Base-by-base conservation (phyloP, 352 stramenopile genomes). In the Phytophthora kernoviae region DNA sequence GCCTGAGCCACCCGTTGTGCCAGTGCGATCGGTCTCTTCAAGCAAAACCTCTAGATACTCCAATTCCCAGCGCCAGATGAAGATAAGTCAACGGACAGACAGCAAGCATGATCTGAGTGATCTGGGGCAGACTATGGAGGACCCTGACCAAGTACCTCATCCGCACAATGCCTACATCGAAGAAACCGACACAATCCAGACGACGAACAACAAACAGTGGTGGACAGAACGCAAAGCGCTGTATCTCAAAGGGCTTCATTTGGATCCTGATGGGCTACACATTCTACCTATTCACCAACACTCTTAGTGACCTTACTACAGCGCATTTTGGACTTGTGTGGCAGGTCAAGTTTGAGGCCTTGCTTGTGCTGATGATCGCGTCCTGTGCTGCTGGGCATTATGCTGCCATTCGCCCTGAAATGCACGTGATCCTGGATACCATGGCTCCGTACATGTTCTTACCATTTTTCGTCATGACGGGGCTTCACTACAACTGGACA, bases 381-480 rank as follows among this genome's bases (percentile, higher is more conserved):
- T 89, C 77, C 1, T 89, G 79, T 54, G 49, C 79, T 24, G 79
- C 79, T 1, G 79, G 79, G 15, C 79, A 89, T 56, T 79, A 83
- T 51, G 39, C 63, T 14, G 60, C 62, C 8, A 89, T 89, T 44
- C 75, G 79, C 26, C 79, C 81, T 30, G 74, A 89, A 47, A 89
- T 89, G 79, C 79, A 89, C 61, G 75, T 86, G 43, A 89, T 89
- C 44, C 56, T 89, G 14, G 79, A 89, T 37, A 83, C 70, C 1
- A 75, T 77, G 11, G 79, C 77, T 49, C 80, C 80, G 9, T 90
- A 85, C 65, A 78, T 90, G 20, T 87, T 90, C 47, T 50, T 90
- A 53, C 80, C 80, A 7, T 90, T 90, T 64, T 90, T 90, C 68
- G 76, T 87, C 32, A 87, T 90, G 77, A 90, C 80, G 80, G 80